Base-by-base conservation (phyloP, 2,329 filamentous ascomycete species). In the Fusarium napiforme region DNA sequence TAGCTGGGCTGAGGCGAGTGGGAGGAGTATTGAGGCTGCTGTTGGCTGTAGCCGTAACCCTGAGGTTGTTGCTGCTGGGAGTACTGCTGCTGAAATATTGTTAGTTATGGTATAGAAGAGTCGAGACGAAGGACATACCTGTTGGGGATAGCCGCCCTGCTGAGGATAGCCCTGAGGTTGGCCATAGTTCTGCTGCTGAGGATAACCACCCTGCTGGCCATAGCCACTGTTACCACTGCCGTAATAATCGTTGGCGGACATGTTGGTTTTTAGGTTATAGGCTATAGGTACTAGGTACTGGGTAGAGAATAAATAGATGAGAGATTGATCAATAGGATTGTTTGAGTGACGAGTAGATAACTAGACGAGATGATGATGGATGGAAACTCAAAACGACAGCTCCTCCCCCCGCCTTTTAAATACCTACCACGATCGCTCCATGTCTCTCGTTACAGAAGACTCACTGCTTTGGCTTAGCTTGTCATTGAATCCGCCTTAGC, bases 201-300 rank as follows among this genome's bases (percentile, higher is more conserved):
- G 78, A 43, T 79, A 69, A 36, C 73, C 73, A 40, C 64, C 46
- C 40, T 75, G 75, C 49, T 79, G 78, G 36, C 65, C 55, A 43
- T 74, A 74, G 32, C 74, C 72, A 65, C 75, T 64, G 69, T 76
- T 75, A 46, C 77, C 76, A 60, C 74, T 76, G 69, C 80, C 80
- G 79, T 83, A 84, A 71, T 83, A 83, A 46, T 83, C 81, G 62
- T 82, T 77, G 49, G 79, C 74, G 15, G 83, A 83, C 83, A 84
- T 84, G 34, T 5, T 74, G 60, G 46, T 23, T 40, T 37, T 37
- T 74, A 60, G 46, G 23, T 37, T 55, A 16, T 49, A 36, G 32
- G 14, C 15, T 50, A 5, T 46, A 52, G 52, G 37, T 30, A 34
- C 5, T 34, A 50, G 28, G 30, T 30, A 34, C 5, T 34, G 34